Evolutionary conservation across 192 early-diverging fungal species (phyloP).

Genomic region (Spinellus fusiger): DNA sequence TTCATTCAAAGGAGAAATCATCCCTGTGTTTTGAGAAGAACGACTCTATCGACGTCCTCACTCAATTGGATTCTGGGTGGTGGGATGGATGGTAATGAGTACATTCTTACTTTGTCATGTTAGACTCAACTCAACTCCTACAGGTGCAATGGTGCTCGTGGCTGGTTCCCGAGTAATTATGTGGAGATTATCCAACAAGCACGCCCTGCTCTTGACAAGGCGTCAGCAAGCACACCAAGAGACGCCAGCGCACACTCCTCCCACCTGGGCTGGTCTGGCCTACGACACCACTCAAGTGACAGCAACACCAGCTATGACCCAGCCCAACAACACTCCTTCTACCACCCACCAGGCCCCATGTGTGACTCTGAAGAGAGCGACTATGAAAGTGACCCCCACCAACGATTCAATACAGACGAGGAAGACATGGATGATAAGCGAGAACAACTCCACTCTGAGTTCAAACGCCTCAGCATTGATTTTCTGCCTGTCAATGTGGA

Average conservation of each 20-base stretch:
- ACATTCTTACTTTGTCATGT: no score
- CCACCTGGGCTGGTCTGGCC: background rate
- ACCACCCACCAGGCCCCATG: background rate
- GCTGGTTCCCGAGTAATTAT: constrained; percentile 92
- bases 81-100: constrained; percentile 82
- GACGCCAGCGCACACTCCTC: background rate
- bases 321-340: background rate
- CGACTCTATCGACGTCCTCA: constrained; percentile 87
- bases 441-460: background rate
- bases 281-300: background rate
- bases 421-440: background rate
- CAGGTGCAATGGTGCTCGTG: constrained; percentile 64
- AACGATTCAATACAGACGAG: background rate
- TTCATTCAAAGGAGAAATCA: constrained; percentile 69
- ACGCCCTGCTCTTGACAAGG: no score
- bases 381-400: background rate
- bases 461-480: background rate
- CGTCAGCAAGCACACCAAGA: background rate
- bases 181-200: constrained; percentile 44
- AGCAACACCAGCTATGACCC: background rate
- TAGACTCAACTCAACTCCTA: background rate
- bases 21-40: constrained; percentile 77
- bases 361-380: background rate
- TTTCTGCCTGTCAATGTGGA: background rate
- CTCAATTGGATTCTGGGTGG: constrained; percentile 90